Conservation (phyloP, 306 rosid genomes). For the Sicyos baderoa region DNA sequence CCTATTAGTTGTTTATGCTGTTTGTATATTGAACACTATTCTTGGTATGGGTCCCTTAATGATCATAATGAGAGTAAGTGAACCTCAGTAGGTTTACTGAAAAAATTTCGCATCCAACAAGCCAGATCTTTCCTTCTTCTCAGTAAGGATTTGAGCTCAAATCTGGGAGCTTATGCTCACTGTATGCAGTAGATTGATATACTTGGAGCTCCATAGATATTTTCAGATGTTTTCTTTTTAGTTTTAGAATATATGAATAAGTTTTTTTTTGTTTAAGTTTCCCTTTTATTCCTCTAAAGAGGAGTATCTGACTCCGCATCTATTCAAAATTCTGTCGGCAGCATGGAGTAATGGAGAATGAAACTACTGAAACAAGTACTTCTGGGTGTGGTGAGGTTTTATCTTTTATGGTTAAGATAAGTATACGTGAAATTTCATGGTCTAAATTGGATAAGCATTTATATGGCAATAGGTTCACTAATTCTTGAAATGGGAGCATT, state of each 20-base stretch:
- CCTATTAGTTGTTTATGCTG: neutral
- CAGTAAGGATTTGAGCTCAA: conserved; percentile 5
- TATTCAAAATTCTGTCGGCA: conserved; percentile 85
- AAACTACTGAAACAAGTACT: conserved; percentile 98
- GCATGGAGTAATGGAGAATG: conserved; percentile 95
- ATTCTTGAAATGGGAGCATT: conserved; percentile 99
- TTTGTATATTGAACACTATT: neutral
- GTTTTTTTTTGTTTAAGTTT: conserved; percentile 31
- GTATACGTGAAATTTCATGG: conserved; percentile 19
- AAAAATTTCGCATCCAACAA: neutral
- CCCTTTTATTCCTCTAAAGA: conserved; percentile 42
- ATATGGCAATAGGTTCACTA: conserved; percentile 60
- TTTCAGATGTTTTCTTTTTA: conserved; percentile 28
- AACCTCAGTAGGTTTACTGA: neutral
- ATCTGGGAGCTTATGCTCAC: neutral
- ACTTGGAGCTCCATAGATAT: neutral
- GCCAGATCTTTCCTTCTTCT: neutral
- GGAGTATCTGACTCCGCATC: conserved; percentile 67
- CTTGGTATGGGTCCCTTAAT: neutral
- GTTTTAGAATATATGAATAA: conserved; percentile 30
- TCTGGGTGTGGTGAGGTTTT: conserved; percentile 97
- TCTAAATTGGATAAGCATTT: conserved; percentile 29
- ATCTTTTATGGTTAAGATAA: conserved; percentile 38
- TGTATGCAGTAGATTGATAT: neutral
- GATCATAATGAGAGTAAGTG: neutral